Conservation (phyloP, 805 yeast genomes). For the Saccharomycopsis fodiens region DNA sequence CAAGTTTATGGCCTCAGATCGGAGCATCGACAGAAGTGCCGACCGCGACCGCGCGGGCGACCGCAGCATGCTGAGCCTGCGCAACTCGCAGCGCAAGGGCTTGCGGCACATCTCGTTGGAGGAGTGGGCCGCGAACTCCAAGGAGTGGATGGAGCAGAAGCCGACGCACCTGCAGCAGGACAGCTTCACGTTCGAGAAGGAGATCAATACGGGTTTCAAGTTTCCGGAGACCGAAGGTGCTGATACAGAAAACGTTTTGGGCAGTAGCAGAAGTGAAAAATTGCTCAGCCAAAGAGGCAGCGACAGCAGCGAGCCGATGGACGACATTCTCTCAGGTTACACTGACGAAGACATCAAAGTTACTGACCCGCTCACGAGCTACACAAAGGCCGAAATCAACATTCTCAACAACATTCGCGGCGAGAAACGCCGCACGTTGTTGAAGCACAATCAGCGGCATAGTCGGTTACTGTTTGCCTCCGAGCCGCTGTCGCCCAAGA, state of each 20-base stretch:
- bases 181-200: conserved; percentile 10
- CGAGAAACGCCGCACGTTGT: conserved; percentile 14
- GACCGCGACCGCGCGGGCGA: no score
- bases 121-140: conserved; percentile 10
- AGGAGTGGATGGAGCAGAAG: conserved; percentile 6
- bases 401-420: conserved; percentile 8
- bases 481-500: conserved; percentile 11
- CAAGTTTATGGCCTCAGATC: background rate
- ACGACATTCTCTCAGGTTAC: background rate
- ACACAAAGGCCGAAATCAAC: conserved; percentile 14
- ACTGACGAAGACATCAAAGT: background rate
- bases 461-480: background rate
- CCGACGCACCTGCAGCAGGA: conserved; percentile 3
- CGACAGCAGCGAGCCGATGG: background rate
- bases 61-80: background rate
- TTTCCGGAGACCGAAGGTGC: background rate
- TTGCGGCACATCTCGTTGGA: conserved; percentile 9
- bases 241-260: no score
- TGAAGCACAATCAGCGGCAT: conserved; percentile 1
- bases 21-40: background rate
- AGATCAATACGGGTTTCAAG: background rate
- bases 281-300: background rate
- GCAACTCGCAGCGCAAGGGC: background rate
- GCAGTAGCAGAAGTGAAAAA: no score
- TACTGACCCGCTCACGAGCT: conserved; percentile 8